These are phyloP conservation scores for Flaveria sonorensis DNA, from an alignment of 129 eudicot genomes.

Conservation along the genomic window DNA sequence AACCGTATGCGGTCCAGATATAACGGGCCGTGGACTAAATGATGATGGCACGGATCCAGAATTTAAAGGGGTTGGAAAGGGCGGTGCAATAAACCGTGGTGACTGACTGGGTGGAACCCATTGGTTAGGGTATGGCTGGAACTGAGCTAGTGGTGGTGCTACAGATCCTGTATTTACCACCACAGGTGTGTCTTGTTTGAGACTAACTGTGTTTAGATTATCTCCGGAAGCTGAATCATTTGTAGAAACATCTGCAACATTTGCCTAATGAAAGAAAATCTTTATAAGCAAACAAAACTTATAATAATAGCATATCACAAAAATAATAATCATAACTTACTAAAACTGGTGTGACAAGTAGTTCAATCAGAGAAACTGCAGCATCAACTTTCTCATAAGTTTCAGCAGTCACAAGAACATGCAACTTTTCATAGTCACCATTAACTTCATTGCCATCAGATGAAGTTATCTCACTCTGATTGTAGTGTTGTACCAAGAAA, in stretches of 20 bases:
- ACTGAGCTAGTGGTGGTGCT: conserved; percentile 47
- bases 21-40: conserved; percentile 48
- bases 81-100: conserved; percentile 39
- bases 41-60: conserved; percentile 43
- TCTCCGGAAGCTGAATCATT: conserved; percentile 48
- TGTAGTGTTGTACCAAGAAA: neutral
- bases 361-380: conserved; percentile 78
- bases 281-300: neutral
- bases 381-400: conserved; percentile 87
- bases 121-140: conserved; percentile 56
- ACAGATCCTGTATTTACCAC: conserved; percentile 45
- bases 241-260: conserved; percentile 44
- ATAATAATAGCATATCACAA: neutral
- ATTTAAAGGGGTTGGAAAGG: conserved; percentile 43
- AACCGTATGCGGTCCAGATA: conserved; percentile 39
- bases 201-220: conserved; percentile 26
- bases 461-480: conserved; percentile 62
- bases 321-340: conserved; percentile 44
- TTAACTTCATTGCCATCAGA: conserved; percentile 55
- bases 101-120: conserved; percentile 62
- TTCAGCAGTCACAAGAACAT: conserved; percentile 73
- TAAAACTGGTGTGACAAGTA: conserved; percentile 70
- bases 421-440: conserved; percentile 58
- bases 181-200: conserved; percentile 44
- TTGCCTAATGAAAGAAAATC: conserved; percentile 43